phyloP scores from a whole-genome alignment of 1,139 yeast species.

The Candida sp. region DNA sequence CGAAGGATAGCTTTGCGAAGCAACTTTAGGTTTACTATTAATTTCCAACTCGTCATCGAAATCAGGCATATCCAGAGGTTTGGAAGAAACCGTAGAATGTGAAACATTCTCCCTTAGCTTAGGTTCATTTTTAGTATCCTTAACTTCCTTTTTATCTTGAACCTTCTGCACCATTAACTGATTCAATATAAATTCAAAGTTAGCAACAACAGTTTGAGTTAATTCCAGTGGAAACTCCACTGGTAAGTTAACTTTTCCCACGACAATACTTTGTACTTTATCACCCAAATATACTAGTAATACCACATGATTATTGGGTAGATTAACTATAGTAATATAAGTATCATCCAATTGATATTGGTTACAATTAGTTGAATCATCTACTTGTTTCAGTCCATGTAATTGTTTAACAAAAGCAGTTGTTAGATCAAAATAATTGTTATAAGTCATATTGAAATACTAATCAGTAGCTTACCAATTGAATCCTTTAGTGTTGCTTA shows the following conservation, averaged over 20 bases:
- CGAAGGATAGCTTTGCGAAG: constrained; percentile 19
- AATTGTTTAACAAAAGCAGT: constrained; percentile 16
- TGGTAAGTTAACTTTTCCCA: background rate
- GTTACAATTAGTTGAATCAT: background rate
- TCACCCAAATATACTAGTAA: background rate
- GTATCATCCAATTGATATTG: background rate
- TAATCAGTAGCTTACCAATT: too few relatives aligned
- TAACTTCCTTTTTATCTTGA: background rate
- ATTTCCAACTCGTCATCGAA: constrained; percentile 59
- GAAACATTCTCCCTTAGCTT: background rate
- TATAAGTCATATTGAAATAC: background rate
- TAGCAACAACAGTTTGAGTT: background rate
- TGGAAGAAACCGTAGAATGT: background rate
- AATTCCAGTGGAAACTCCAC: constrained; percentile 21
- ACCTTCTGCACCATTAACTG: background rate
- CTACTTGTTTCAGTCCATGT: background rate
- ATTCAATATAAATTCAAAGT: background rate
- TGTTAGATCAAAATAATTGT: constrained; percentile 21
- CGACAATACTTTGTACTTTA: background rate
- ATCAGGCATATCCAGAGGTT: constrained; percentile 42
- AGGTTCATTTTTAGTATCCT: background rate
- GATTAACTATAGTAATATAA: background rate
- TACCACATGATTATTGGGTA: background rate
- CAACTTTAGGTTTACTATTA: constrained; percentile 7
- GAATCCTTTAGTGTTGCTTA: too few relatives aligned